Evolutionary conservation across 495 filamentous ascomycete species (phyloP).

Genomic region (Amphirosellinia nigrospora): DNA sequence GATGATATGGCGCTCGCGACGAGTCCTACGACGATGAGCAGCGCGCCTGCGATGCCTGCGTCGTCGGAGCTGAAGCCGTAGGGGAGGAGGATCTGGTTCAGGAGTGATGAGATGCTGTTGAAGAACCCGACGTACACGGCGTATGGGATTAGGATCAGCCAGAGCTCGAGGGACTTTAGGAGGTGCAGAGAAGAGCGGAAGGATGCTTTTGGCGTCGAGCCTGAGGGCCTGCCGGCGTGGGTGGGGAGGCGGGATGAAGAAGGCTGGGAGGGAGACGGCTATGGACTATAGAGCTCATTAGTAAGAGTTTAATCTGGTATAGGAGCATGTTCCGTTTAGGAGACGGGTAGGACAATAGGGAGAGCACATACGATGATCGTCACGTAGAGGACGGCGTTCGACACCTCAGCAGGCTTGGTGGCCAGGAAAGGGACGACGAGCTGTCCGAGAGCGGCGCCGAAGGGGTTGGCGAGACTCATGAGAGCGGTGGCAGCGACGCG

Average conservation of each 20-base stretch:
- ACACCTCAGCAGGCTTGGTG: conserved; percentile 63
- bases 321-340: neutral
- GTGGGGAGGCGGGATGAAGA: conserved; percentile 82
- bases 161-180: conserved; percentile 68
- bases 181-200: conserved; percentile 59
- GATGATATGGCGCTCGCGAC: conserved; percentile 74
- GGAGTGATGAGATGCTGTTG: conserved; percentile 85
- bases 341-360: neutral
- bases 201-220: conserved; percentile 52
- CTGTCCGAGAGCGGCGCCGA: conserved; percentile 88
- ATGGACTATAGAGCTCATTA: conserved; percentile 58
- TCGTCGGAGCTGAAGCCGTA: conserved; percentile 81
- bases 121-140: conserved; percentile 88
- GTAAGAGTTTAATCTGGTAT: conserved; percentile 19
- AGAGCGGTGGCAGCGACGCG: conserved; percentile 88
- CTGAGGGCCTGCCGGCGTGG: conserved; percentile 68
- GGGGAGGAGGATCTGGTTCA: conserved; percentile 88
- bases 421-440: conserved; percentile 82
- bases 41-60: conserved; percentile 85
- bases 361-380: conserved; percentile 72
- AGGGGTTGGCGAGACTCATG: conserved; percentile 81
- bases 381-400: conserved; percentile 84
- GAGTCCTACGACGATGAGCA: conserved; percentile 90
- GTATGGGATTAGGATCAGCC: conserved; percentile 78
- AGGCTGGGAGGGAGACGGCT: conserved; percentile 73